phyloP scores from a whole-genome alignment of 2,329 filamentous ascomycete species.

The Proliferodiscus dingleyae region DNA sequence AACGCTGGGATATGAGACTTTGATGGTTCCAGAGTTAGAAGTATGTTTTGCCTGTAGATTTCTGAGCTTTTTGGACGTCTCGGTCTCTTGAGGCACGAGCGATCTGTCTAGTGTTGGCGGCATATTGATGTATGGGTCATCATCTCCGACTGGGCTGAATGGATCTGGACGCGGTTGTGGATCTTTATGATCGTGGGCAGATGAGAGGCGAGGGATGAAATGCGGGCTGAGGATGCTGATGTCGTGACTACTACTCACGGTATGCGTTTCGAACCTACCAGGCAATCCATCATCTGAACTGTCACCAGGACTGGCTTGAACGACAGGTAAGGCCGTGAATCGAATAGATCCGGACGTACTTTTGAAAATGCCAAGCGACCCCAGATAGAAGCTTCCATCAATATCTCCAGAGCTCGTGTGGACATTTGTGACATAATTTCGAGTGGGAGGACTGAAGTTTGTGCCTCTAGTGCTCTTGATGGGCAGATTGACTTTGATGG shows the following conservation, averaged over 20 bases:
- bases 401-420: conserved; percentile 24
- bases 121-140: conserved; percentile 18
- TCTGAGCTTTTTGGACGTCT: conserved; percentile 12
- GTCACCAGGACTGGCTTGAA: conserved; percentile 9
- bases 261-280: conserved; percentile 22
- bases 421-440: conserved; percentile 28
- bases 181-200: conserved; percentile 2
- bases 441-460: conserved; percentile 18
- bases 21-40: conserved; percentile 17
- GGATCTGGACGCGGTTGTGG: conserved; percentile 3
- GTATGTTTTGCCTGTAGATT: conserved; percentile 21
- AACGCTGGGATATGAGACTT: conserved; percentile 20
- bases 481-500: conserved; percentile 21
- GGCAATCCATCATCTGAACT: conserved; percentile 2
- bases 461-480: conserved; percentile 9
- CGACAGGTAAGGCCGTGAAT: conserved; percentile 21
- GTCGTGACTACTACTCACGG: conserved; percentile 20
- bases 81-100: not conserved
- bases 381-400: conserved; percentile 24
- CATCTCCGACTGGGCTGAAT: conserved; percentile 12
- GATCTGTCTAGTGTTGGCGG: conserved; percentile 3
- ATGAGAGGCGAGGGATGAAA: conserved; percentile 19
- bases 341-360: conserved; percentile 20
- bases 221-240: conserved; percentile 23
- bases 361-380: conserved; percentile 19